Base-by-base conservation (phyloP, 257 asterid species). In the Oldenlandia corymbosa region DNA sequence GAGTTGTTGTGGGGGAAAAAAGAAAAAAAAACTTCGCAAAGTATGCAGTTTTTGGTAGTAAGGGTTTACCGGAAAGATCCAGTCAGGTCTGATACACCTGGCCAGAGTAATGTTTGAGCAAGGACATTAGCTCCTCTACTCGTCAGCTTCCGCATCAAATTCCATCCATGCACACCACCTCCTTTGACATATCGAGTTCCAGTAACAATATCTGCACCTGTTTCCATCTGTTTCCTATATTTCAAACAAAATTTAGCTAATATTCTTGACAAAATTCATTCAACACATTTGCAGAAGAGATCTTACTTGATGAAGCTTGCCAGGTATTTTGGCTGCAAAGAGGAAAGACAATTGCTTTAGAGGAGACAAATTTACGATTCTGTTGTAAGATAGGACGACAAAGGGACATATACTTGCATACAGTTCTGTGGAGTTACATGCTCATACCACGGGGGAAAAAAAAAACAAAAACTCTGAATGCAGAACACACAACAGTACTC, bases 111-210 rank as follows among this genome's bases (percentile, higher is more conserved):
- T 17, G 99, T 90, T 55, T 90, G 99, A 48, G 97, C 97, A 61
- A 93, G 99, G 64, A 93, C 96, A 75, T 93, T 93, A 63, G 99
- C 99, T 55, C 99, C 97, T 71, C 99, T 90, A 81, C 99, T 93
- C 3, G 99, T 93, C 84, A 90, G 69, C 73, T 93, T 93, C 59
- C 97, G 95, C 97, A 87, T 90, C 49, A 93, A 75, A 81, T 80
- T 93, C 99, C 99, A 93, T 27, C 99, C 99, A 51, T 90, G 96
- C 47, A 90, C 96, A 20, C 99, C 99, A 48, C 99, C 96, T 58
- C 86, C 91, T 74, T 79, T 76, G 47, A 93, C 96, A 80, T 93
- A 90, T 59, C 97, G 83, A 54, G 97, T 93, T 65, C 99, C 99
- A 70, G 99, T 90, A 57, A 93, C 96, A 64, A 93, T 93, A 80